Conservation (phyloP, 768 basidiomycete genomes). For the Agrocybe pediades region DNA sequence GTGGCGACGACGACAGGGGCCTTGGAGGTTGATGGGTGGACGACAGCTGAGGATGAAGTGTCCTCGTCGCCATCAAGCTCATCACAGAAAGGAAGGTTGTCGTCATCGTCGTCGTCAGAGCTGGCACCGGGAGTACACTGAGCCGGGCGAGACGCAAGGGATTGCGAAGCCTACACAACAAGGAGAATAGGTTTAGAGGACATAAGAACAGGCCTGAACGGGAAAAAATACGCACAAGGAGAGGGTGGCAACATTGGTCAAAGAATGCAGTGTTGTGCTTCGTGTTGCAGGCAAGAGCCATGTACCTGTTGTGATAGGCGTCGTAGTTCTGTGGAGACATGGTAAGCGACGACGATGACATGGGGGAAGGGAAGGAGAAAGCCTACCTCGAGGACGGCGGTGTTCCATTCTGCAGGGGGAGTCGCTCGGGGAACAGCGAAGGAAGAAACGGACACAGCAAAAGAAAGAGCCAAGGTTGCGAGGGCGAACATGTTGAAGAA, state of each 20-base stretch:
- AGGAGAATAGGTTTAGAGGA: conserved; percentile 1
- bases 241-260: conserved; percentile 70
- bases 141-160: conserved; percentile 46
- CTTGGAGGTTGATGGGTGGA: conserved; percentile 18
- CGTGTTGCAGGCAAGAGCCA: conserved; percentile 50
- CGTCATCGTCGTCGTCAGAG: conserved; percentile 11
- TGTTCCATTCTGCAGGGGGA: conserved; percentile 45
- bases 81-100: conserved; percentile 24
- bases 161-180: conserved; percentile 47
- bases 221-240: conserved; percentile 45
- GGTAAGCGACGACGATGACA: conserved; percentile 5
- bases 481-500: conserved; percentile 38
- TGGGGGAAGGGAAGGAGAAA: not conserved
- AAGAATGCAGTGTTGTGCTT: conserved; percentile 61
- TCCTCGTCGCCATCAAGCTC: conserved; percentile 18
- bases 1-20: conserved; percentile 11
- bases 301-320: conserved; percentile 63
- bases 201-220: not conserved
- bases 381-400: conserved; percentile 46
- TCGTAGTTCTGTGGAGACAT: conserved; percentile 43
- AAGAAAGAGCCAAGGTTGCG: conserved; percentile 43
- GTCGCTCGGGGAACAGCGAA: conserved; percentile 40
- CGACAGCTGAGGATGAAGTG: conserved; percentile 6
- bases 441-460: conserved; percentile 41
- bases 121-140: conserved; percentile 40